These are phyloP conservation scores for Sporothrix globosa DNA, from an alignment of 2,329 filamentous ascomycete species.

Conservation along the genomic window DNA sequence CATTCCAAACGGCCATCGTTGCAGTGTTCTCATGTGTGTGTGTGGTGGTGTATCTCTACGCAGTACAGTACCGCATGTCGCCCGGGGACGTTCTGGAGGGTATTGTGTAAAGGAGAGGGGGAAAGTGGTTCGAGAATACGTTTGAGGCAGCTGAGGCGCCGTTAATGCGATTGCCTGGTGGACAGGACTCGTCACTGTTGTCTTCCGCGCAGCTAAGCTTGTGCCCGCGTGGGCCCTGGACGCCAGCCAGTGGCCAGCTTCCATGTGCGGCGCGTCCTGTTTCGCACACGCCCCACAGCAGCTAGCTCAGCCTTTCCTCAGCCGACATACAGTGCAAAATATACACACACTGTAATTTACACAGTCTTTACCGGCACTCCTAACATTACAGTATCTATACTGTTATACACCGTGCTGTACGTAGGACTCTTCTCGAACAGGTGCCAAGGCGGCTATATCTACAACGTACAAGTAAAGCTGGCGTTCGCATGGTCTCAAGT, in stretches of 20 bases:
- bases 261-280: conserved; percentile 30
- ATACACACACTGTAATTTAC: conserved; percentile 5
- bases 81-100: background rate
- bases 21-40: conserved; percentile 17
- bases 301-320: conserved; percentile 22
- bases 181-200: conserved; percentile 15
- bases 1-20: conserved; percentile 30
- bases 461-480: conserved; percentile 2
- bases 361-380: background rate
- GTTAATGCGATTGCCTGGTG: conserved; percentile 13
- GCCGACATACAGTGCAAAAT: background rate
- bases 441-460: conserved; percentile 3
- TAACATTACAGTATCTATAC: background rate
- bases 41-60: background rate
- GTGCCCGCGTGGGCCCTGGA: background rate
- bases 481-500: conserved; percentile 11
- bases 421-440: background rate
- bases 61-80: conserved; percentile 3
- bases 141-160: conserved; percentile 1
- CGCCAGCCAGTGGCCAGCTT: conserved; percentile 24
- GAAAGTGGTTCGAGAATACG: background rate
- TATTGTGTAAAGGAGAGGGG: background rate
- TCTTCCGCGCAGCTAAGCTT: conserved; percentile 19
- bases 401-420: background rate
- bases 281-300: conserved; percentile 27